These are phyloP conservation scores for Trypanosoma scelopori DNA, from an alignment of 208 protist species.

Conservation along the genomic window DNA sequence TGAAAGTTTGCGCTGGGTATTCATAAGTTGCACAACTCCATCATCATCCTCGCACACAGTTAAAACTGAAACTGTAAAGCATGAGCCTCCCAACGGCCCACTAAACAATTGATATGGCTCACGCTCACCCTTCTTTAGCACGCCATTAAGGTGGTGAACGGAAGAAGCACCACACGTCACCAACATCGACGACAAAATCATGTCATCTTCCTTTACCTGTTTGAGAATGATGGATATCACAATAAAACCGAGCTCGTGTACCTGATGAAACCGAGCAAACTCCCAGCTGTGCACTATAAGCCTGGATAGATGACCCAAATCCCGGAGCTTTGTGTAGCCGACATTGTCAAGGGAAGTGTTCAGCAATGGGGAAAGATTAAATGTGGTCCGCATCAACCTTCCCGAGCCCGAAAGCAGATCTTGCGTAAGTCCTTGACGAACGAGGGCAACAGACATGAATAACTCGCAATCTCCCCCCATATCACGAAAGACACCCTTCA, in stretches of 20 bases:
- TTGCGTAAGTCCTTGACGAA: constrained; percentile 42
- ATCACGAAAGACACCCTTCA: constrained; percentile 39
- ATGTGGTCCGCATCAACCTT: constrained; percentile 32
- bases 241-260: constrained; percentile 35
- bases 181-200: constrained; percentile 64
- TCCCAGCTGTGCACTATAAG: constrained; percentile 21
- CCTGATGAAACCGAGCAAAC: constrained; percentile 2
- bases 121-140: constrained; percentile 37
- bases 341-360: constrained; percentile 51
- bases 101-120: constrained; percentile 47
- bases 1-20: constrained; percentile 49
- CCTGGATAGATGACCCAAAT: constrained; percentile 20
- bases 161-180: constrained; percentile 43
- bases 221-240: constrained; percentile 58
- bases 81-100: constrained; percentile 48
- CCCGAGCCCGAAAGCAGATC: constrained; percentile 47
- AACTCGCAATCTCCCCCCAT: constrained; percentile 38
- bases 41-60: constrained; percentile 33
- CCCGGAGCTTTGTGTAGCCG: constrained; percentile 31
- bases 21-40: constrained; percentile 42
- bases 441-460: constrained; percentile 40
- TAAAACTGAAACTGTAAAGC: constrained; percentile 51
- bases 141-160: constrained; percentile 29
- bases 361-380: constrained; percentile 27
- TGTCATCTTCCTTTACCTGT: constrained; percentile 45